Conservation (phyloP, 2,329 filamentous ascomycete species). For the Fusarium virguliforme region DNA sequence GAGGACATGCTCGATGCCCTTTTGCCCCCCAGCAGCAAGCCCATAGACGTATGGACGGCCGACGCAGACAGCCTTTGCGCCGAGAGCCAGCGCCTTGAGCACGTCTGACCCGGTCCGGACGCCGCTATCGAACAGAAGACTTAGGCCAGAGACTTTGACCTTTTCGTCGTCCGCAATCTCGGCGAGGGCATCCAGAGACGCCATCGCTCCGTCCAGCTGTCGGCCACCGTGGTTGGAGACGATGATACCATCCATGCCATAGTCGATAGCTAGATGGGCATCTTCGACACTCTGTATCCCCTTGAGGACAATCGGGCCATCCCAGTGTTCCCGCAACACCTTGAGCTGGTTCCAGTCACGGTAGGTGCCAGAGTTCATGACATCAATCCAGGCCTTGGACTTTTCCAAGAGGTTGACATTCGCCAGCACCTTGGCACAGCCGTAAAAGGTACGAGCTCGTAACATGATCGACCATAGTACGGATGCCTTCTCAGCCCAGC, state of each 20-base stretch:
- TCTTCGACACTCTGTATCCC: slow-evolving; percentile 61
- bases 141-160: slow-evolving; percentile 56
- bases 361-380: slow-evolving; percentile 57
- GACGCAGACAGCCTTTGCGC: slow-evolving; percentile 61
- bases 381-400: slow-evolving; percentile 47
- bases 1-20: slow-evolving; percentile 71
- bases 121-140: slow-evolving; percentile 67
- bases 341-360: slow-evolving; percentile 75
- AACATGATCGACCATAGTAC: slow-evolving; percentile 44
- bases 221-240: slow-evolving; percentile 63
- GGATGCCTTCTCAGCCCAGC: slow-evolving; percentile 27
- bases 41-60: slow-evolving; percentile 61
- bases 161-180: slow-evolving; percentile 70
- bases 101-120: slow-evolving; percentile 60
- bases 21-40: slow-evolving; percentile 55
- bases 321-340: slow-evolving; percentile 73
- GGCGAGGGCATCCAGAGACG: slow-evolving; percentile 69
- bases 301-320: slow-evolving; percentile 65
- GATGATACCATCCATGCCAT: slow-evolving; percentile 59
- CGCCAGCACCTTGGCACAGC: slow-evolving; percentile 38
- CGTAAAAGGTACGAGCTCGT: slow-evolving; percentile 45
- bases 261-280: slow-evolving; percentile 56
- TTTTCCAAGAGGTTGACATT: slow-evolving; percentile 35
- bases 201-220: slow-evolving; percentile 59
- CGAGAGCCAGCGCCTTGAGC: slow-evolving; percentile 60